phyloP scores from a whole-genome alignment of 2,329 filamentous ascomycete species.

The Colletotrichum godetiae region DNA sequence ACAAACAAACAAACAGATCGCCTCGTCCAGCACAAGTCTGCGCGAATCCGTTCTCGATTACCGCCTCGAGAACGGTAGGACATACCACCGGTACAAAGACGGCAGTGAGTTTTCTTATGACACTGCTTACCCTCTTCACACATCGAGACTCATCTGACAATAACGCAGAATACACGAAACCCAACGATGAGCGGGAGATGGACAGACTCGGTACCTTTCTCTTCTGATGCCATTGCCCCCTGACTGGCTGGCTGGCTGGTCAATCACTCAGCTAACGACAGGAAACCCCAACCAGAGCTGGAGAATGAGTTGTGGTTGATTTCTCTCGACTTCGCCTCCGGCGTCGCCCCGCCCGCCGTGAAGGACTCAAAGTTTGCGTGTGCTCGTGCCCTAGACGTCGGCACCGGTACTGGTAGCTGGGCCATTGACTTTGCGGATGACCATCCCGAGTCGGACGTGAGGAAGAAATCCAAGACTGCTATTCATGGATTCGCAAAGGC shows the following conservation, averaged over 20 bases:
- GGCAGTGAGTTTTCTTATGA: slow-evolving; percentile 7
- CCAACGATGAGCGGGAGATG: slow-evolving; percentile 32
- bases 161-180: slow-evolving; percentile 26
- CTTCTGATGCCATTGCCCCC: not conserved
- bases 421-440: slow-evolving; percentile 51
- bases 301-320: slow-evolving; percentile 38
- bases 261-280: slow-evolving; percentile 26
- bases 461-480: not conserved
- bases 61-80: slow-evolving; percentile 7
- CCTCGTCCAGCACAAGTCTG: slow-evolving; percentile 41
- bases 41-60: slow-evolving; percentile 43
- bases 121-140: too few relatives aligned
- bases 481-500: not conserved
- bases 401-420: slow-evolving; percentile 44
- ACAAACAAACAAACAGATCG: not conserved
- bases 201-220: slow-evolving; percentile 30
- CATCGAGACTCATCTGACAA: not conserved
- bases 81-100: slow-evolving; percentile 26
- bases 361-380: slow-evolving; percentile 27
- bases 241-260: not conserved
- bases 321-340: slow-evolving; percentile 43
- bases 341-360: slow-evolving; percentile 53
- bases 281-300: slow-evolving; percentile 32
- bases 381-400: slow-evolving; percentile 40
- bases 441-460: slow-evolving; percentile 45